phyloP scores from a whole-genome alignment of 2,329 filamentous ascomycete species.

The Cladosporium sp. region DNA sequence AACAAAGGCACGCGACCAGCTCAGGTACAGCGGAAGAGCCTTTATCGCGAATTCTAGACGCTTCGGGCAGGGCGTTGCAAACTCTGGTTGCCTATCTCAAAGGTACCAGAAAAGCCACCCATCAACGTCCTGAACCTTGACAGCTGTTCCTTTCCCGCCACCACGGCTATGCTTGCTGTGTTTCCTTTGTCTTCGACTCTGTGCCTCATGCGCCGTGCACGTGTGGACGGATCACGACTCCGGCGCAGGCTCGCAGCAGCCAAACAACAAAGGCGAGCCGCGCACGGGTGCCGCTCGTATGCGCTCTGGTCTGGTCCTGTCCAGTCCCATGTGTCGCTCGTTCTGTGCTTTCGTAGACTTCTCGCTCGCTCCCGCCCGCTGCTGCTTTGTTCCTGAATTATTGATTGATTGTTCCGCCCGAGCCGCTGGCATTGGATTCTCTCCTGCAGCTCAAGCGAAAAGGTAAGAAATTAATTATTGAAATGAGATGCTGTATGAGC shows the following conservation, averaged over 20 bases:
- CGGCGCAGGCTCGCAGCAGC: no score
- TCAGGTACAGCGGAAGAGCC: not conserved
- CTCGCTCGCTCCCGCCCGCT: conserved; percentile 8
- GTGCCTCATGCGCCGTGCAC: conserved; percentile 7
- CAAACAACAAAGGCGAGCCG: conserved; percentile 7
- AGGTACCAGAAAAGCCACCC: not conserved
- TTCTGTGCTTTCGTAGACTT: no score
- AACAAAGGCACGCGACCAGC: conserved; percentile 11
- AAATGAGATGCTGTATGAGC: conserved; percentile 6
- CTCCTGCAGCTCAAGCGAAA: conserved; percentile 10
- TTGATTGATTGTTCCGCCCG: not conserved
- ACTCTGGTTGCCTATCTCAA: conserved; percentile 7
- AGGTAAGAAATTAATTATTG: not conserved
- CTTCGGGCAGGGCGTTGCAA: not conserved
- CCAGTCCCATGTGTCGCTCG: no score
- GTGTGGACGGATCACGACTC: not conserved
- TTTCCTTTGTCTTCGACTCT: conserved; percentile 2
- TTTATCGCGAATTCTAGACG: conserved; percentile 13
- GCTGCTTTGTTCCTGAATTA: conserved; percentile 7
- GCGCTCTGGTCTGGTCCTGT: no score
- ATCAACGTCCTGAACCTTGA: not conserved
- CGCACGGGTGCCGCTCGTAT: conserved; percentile 13
- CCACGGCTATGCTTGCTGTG: not conserved
- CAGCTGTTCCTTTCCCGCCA: conserved; percentile 9
- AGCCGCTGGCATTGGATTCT: conserved; percentile 1